phyloP scores from a whole-genome alignment of 2,329 filamentous ascomycete species.

The Tolypocladium tundrense region DNA sequence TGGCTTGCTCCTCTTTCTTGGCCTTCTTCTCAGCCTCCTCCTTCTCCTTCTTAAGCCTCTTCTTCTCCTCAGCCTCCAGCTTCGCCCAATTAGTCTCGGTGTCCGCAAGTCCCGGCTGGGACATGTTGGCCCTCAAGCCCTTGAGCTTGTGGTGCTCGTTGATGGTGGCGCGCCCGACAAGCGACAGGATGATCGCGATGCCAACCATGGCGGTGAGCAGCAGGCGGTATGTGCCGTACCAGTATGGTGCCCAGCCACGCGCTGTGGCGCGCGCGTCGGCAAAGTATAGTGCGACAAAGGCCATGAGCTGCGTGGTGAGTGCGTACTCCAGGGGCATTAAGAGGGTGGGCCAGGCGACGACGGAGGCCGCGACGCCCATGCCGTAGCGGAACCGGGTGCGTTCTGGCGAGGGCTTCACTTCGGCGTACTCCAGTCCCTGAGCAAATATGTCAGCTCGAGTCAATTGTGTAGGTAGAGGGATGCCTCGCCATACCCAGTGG shows the following conservation, averaged over 20 bases:
- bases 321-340: constrained; percentile 77
- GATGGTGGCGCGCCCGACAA: constrained; percentile 76
- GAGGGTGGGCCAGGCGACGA: constrained; percentile 82
- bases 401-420: constrained; percentile 46
- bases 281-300: constrained; percentile 81
- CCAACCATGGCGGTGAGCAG: constrained; percentile 86
- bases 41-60: constrained; percentile 25
- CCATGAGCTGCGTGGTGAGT: constrained; percentile 73
- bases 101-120: constrained; percentile 20
- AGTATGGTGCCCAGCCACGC: constrained; percentile 68
- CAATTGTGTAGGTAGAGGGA: too few relatives aligned
- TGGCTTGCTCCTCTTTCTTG: constrained; percentile 21
- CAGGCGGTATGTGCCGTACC: constrained; percentile 88
- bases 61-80: constrained; percentile 31
- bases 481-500: constrained; percentile 54
- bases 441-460: not conserved
- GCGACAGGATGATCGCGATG: constrained; percentile 64
- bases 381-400: constrained; percentile 73
- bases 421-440: constrained; percentile 69
- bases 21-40: constrained; percentile 25
- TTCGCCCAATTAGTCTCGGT: constrained; percentile 34
- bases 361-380: constrained; percentile 70
- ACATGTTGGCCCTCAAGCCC: constrained; percentile 28
- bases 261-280: constrained; percentile 64
- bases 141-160: constrained; percentile 20